Evolutionary conservation across 352 stramenopile genomes (phyloP), one percentile per base, ranked within the genome.

Genomic region (Globisporangium paroecandrum): DNA sequence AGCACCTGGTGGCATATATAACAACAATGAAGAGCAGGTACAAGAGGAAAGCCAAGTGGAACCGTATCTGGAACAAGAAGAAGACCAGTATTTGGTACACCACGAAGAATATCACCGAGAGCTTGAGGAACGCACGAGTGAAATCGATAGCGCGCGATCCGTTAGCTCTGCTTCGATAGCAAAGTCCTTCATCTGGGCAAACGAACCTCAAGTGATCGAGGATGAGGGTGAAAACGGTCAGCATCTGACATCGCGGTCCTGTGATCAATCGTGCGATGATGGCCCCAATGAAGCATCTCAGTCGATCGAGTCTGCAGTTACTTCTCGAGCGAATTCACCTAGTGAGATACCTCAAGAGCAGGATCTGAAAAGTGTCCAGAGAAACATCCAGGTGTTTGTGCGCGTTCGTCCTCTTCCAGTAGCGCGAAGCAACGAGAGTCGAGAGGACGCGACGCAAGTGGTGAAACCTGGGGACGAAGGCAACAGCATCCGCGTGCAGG

Each of bases 361-460:
- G 22, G 36, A 41, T 13, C 5, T 20, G 34, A 59, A 29, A 55
- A 24, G 34, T 1, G 64, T 61, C 3, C 64, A 73, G 36, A 70
- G 62, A 47, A 71, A 67, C 51, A 89, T 93, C 20, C 81, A 89
- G 74, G 84, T 94, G 20, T 72, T 90, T 59, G 77, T 94, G 54
- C 80, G 86, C n/a, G 79, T 94, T n/a, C 82, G 86, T 27, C 86
- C 84, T 13, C 58, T 70, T 13, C 29, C 51, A 27, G 49, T 29
- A 41, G 49, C 29, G 36, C 69, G 54, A 56, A 32, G 57, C 55
- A 65, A 9, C n/a, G 74, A 77, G 13, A 53, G 13, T 20, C 34
- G 59, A 9, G 62, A 76, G n/a, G 70, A 70, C 13, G 18, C 29
- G 8, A 76, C 70, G 25, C 32, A 70, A 18, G 78, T 77, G 6